Evolutionary conservation across 148 eudicot genomes (phyloP).

Genomic region (Camellia japonica): DNA sequence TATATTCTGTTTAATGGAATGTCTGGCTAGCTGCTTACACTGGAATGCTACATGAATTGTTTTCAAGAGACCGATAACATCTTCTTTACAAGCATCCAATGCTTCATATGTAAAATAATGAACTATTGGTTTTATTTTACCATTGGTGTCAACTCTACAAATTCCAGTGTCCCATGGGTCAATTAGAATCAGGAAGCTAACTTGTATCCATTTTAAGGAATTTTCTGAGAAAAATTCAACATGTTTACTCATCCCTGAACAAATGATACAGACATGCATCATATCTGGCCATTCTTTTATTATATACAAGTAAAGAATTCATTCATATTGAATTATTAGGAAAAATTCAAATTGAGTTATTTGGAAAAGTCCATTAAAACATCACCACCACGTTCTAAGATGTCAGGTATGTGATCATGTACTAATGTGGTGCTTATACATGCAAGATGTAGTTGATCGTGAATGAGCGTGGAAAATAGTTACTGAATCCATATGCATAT

Average conservation of each 20-base stretch:
- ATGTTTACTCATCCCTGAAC: neutral
- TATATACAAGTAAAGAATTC: neutral
- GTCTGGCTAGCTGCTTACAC: no score
- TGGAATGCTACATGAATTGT: no score
- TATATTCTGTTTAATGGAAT: no score
- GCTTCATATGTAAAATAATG: no score
- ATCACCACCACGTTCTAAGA: neutral
- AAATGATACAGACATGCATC: neutral
- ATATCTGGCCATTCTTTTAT: neutral
- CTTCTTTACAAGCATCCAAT: no score
- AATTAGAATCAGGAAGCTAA: neutral
- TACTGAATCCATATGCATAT: neutral
- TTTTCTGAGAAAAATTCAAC: neutral
- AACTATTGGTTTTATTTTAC: no score
- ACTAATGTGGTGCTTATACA: neutral
- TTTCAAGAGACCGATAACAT: no score
- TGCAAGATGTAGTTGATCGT: neutral
- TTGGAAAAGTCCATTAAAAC: neutral
- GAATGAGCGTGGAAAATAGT: neutral
- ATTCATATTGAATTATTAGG: neutral
- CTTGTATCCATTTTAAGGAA: neutral
- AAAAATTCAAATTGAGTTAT: neutral
- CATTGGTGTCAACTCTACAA: neutral
- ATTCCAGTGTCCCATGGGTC: neutral
- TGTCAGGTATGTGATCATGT: neutral